Evolutionary conservation across 495 filamentous ascomycete species (phyloP), one percentile per base, ranked within the genome.

Genomic region (Cladorrhinum samala): DNA sequence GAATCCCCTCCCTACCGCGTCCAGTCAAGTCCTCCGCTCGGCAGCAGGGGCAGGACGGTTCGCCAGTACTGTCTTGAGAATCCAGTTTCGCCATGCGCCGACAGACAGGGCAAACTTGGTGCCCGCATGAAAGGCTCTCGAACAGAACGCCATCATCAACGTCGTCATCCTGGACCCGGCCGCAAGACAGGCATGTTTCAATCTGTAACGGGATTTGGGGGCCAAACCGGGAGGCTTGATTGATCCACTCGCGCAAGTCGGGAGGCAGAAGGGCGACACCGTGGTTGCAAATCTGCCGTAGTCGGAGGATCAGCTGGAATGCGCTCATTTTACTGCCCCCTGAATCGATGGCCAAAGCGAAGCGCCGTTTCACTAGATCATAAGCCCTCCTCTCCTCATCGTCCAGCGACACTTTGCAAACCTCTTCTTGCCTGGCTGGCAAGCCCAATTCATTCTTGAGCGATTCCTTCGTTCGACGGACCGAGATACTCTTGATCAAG

Each of bases 231-330:
- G 30, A 37, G 14, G 30, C 30, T 14, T 37, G 7, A 7, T 37
- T 14, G 14, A 37, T 6, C 30, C 30, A 37, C 14, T 6, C 30
- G 7, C 30, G 7, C 14, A 37, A 37, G 30, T 37, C 30, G 7
- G 14, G 30, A 6, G 27, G 46, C 1, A 49, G 30, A 20, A 49
- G 46, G 4, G 4, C 46, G 9, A 2, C 8, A 2, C 46, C 46
- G 30, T 49, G 46, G 18, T 36, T 19, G 46, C 46, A 49, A 18
- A 49, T 49, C 18, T 23, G 46, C 2, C 46, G 46, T n/a, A 49
- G 18, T 9, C 30, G 46, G 5, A 18, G 27, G 17, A 49, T 36
- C 6, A 38, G 27, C 27, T 11, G 2, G n/a, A 49, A 39, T 8
- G 17, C 14, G 17, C 20, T 39, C n/a, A n/a, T n/a, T n/a, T n/a